Percentiles rank a stretch among this genome's conserved stretches.
These are phyloP conservation scores for Albizia julibrissin DNA, from an alignment of 306 rosid genomes.

Conservation along the genomic window DNA sequence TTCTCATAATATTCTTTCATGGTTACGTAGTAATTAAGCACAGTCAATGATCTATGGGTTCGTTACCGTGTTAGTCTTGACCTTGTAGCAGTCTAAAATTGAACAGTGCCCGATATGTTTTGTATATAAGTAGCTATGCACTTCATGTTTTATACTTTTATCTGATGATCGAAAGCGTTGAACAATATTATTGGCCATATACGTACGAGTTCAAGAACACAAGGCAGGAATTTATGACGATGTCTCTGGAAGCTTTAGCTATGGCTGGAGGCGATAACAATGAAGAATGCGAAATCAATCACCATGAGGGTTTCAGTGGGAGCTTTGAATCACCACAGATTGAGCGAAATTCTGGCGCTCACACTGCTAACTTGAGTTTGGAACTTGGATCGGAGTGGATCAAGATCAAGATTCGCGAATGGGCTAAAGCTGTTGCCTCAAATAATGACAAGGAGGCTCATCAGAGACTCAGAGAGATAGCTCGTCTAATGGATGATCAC, in stretches of 20 bases:
- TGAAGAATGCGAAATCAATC: neutral
- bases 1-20: neutral
- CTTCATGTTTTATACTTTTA: neutral
- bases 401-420: slow-evolving; percentile 48
- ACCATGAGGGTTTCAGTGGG: slow-evolving; percentile 32
- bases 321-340: neutral
- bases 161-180: neutral
- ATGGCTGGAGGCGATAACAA: slow-evolving; percentile 51
- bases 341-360: neutral
- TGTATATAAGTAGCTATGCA: neutral
- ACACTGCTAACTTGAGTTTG: neutral
- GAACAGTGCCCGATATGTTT: neutral
- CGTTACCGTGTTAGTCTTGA: neutral
- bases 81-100: neutral
- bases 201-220: neutral
- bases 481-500: slow-evolving; percentile 33
- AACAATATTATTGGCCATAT: neutral
- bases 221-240: neutral
- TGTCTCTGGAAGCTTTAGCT: slow-evolving; percentile 22
- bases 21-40: neutral
- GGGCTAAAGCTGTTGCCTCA: slow-evolving; percentile 58
- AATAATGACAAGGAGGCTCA: slow-evolving; percentile 29
- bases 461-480: slow-evolving; percentile 36
- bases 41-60: neutral
- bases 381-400: slow-evolving; percentile 20